A percentile compares a stretch with the other conserved stretches of the same genome.
These are phyloP conservation scores for Cephalotrichum gorgonifer DNA, from an alignment of 2,329 filamentous ascomycete genomes.

Conservation along the genomic window DNA sequence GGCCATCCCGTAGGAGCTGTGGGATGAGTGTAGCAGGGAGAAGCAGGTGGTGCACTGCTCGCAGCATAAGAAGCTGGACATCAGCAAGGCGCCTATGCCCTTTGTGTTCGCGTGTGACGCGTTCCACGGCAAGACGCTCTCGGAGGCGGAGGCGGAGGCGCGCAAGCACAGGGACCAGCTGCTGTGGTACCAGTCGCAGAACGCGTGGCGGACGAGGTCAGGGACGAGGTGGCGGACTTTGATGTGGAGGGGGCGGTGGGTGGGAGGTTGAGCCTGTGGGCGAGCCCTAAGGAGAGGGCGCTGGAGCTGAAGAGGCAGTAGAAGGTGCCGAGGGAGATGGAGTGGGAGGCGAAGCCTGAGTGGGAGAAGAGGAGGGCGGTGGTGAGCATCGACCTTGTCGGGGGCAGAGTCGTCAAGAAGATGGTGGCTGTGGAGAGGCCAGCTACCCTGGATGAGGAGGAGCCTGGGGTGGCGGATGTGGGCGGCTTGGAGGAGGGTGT, in stretches of 20 bases:
- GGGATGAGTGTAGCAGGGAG: constrained; percentile 77
- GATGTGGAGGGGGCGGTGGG: constrained; percentile 36
- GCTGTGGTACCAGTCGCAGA: constrained; percentile 74
- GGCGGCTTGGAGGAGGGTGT: constrained; percentile 13
- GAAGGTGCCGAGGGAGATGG: constrained; percentile 71
- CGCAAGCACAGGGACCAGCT: constrained; percentile 73
- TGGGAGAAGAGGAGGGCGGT: constrained; percentile 84
- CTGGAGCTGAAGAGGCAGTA: constrained; percentile 78
- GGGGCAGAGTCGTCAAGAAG: constrained; percentile 63
- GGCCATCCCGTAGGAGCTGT: constrained; percentile 73
- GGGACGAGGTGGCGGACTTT: constrained; percentile 69
- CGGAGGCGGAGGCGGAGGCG: constrained; percentile 56
- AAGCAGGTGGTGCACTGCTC: constrained; percentile 74
- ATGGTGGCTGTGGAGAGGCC: constrained; percentile 56
- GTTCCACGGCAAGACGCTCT: constrained; percentile 19
- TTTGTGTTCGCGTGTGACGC: constrained; percentile 40
- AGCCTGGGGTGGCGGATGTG: constrained; percentile 16
- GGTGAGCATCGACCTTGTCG: constrained; percentile 72
- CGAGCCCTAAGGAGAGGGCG: constrained; percentile 71
- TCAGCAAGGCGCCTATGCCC: constrained; percentile 48
- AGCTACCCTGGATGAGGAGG: constrained; percentile 37
- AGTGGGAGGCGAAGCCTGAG: constrained; percentile 75
- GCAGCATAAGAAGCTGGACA: constrained; percentile 54
- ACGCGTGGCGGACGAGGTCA: constrained; percentile 72
- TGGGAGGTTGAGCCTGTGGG: constrained; percentile 60